Base-by-base conservation (phyloP, 2,329 filamentous ascomycete genomes). In the Raffaelea albimanens region DNA sequence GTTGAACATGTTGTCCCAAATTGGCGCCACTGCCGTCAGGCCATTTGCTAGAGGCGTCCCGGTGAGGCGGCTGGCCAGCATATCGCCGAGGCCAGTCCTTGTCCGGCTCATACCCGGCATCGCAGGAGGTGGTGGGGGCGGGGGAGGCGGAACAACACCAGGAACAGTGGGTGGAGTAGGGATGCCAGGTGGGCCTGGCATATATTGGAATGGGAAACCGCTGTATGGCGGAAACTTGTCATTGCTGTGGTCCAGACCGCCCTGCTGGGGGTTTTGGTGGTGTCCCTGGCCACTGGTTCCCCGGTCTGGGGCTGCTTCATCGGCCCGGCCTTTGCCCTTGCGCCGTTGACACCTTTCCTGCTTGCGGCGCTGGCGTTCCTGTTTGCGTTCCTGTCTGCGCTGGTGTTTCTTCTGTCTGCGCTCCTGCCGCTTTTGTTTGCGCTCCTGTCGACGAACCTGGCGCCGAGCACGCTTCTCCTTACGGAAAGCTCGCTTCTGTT, bases 401-500 rank as follows among this genome's bases (percentile, higher is more conserved):
- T 45, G 40, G 11, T 47, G 45, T 0, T 43, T 36, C n/a, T 39
- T 29, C 21, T 50, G 43, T 31, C 10, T 31, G 10, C 43, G 44
- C 21, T 50, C 34, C 31, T 43, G 43, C 8, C 39, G 33, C 11
- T 38, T 23, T 10, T 45, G 48, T 0, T 41, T 34, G 38, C 42
- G 29, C 16, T 45, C 23, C 21, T 50, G 41, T 3, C 41, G 29
- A 13, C 41, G 48, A 25, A 33, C 18, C 5, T 47, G 46, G 5
- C 57, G 21, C 10, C 57, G 56, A 2, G 64, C 58, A 46, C 56
- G 63, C 41, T 58, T 58, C 39, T 61, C 58, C 48, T 64, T 51
- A 44, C 56, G 59, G 40, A 56, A 61, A 39, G 58, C 50, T 48
- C 56, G 56, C 48, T 53, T 61, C 51, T 69, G 63, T 11, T 57